These are phyloP conservation scores for Salix exigua DNA, from an alignment of 345 rosid species.

Conservation along the genomic window DNA sequence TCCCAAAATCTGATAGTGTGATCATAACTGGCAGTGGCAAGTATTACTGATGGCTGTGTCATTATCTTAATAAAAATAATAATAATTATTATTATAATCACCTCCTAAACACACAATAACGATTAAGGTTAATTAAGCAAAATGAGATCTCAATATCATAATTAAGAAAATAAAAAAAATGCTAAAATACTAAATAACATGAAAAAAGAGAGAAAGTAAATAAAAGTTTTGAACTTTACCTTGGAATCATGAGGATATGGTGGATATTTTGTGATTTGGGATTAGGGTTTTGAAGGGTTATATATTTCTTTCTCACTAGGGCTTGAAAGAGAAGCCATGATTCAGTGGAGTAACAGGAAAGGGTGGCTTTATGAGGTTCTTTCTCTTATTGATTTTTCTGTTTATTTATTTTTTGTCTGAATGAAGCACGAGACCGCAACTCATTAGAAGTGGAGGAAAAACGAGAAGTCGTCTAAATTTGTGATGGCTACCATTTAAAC, in stretches of 20 bases:
- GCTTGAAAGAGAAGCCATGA: not conserved
- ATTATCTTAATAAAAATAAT: conserved; percentile 21
- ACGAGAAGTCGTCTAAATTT: no score
- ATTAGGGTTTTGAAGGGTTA: conserved; percentile 19
- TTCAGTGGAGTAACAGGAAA: not conserved
- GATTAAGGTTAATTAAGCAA: not conserved
- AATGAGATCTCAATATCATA: not conserved
- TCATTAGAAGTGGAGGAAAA: no score
- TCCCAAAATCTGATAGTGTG: conserved; percentile 92
- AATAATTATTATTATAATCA: not conserved
- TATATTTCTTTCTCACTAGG: not conserved
- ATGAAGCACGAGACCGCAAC: no score
- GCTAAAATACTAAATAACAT: not conserved
- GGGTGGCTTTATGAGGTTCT: no score
- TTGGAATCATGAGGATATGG: conserved; percentile 5
- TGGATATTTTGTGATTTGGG: not conserved
- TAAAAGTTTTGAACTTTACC: not conserved
- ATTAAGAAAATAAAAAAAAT: not conserved
- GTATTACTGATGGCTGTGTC: conserved; percentile 84
- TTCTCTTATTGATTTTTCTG: no score
- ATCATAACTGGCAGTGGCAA: conserved; percentile 94
- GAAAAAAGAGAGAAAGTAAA: not conserved
- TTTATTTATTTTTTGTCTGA: no score
- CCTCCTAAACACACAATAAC: conserved; percentile 17
- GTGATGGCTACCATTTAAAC: no score